Evolutionary conservation across 495 filamentous ascomycete species (phyloP).

Genomic region (Neurospora intermedia): DNA sequence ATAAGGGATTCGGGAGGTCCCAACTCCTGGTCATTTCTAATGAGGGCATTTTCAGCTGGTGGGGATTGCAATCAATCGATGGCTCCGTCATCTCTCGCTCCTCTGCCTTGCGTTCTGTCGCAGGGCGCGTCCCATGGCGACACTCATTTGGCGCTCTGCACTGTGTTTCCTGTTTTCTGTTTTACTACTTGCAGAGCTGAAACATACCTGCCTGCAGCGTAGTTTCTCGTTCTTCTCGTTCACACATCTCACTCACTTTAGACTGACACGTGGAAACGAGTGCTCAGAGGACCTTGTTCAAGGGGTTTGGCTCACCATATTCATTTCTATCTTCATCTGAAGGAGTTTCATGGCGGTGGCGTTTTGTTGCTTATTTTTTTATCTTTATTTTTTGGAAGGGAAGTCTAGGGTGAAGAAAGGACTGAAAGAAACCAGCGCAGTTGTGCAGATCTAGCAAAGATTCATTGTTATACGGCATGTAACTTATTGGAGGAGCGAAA

Average conservation of each 20-base stretch:
- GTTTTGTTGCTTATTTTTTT: neutral
- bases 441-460: neutral
- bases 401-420: neutral
- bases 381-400: neutral
- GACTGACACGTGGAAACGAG: neutral
- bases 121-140: neutral
- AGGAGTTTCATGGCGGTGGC: neutral
- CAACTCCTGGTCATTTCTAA: neutral
- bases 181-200: neutral
- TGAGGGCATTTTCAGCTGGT: neutral
- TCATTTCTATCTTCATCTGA: neutral
- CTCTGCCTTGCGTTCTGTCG: neutral
- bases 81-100: neutral
- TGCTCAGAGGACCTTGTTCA: neutral
- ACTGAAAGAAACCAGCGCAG: neutral
- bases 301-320: neutral
- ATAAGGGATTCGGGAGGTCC: constrained; percentile 2
- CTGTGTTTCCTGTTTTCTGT: neutral
- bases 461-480: neutral
- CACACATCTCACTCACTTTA: neutral
- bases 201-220: neutral
- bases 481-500: neutral
- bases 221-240: neutral
- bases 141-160: neutral
- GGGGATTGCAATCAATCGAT: neutral